phyloP scores from a whole-genome alignment of 257 asterid species.

The Nicotiana sylvestris region DNA sequence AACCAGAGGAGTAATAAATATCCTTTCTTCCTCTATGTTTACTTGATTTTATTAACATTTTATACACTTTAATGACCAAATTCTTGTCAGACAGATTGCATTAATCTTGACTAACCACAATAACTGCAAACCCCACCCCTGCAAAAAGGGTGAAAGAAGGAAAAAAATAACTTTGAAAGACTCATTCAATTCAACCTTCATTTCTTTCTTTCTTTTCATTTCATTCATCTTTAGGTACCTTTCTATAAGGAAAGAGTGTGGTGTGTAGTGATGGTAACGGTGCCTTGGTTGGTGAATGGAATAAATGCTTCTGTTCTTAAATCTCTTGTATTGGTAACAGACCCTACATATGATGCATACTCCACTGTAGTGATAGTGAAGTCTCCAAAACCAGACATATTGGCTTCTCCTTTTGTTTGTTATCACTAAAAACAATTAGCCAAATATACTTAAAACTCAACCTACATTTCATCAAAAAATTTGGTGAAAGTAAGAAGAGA shows the following conservation, averaged over 20 bases:
- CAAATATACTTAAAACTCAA: neutral
- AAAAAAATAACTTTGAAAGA: neutral
- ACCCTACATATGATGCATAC: slow-evolving; percentile 12
- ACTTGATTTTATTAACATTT: neutral
- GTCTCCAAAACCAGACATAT: slow-evolving; percentile 26
- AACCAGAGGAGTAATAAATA: too few relatives aligned
- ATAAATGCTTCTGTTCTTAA: slow-evolving; percentile 42
- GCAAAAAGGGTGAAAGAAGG: neutral
- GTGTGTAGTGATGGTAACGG: slow-evolving; percentile 12
- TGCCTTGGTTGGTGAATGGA: slow-evolving; percentile 44
- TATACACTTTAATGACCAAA: too few relatives aligned
- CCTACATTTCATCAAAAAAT: neutral
- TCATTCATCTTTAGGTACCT: neutral
- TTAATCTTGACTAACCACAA: neutral
- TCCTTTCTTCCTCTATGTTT: neutral
- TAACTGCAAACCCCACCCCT: neutral
- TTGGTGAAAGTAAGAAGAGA: neutral
- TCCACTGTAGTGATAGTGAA: slow-evolving; percentile 18
- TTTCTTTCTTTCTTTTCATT: neutral
- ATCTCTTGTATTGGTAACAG: slow-evolving; percentile 33
- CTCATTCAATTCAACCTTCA: neutral
- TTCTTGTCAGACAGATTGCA: neutral
- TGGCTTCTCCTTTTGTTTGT: slow-evolving; percentile 35
- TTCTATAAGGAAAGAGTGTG: neutral
- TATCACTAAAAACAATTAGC: neutral